Evolutionary conservation across 257 asterid species (phyloP).

Genomic region (Striga asiatica): DNA sequence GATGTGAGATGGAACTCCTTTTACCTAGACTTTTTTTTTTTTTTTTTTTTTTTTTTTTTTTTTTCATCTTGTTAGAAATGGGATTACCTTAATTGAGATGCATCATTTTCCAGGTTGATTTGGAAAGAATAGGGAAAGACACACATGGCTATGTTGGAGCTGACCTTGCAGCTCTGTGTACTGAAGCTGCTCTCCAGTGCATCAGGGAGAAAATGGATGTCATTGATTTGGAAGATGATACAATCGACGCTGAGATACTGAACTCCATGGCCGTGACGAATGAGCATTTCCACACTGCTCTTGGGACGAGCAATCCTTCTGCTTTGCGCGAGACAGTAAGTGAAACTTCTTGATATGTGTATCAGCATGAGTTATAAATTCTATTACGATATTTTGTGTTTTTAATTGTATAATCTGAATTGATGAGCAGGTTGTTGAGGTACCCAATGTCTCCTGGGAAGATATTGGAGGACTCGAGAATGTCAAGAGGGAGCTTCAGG

Average conservation of each 20-base stretch:
- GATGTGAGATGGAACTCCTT: constrained; percentile 21
- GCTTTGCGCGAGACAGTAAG: constrained; percentile 52
- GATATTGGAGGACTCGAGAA: constrained; percentile 59
- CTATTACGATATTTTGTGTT: neutral
- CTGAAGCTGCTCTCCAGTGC: constrained; percentile 62
- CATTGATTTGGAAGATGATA: constrained; percentile 51
- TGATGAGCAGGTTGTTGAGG: constrained; percentile 44
- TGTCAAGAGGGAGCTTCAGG: constrained; percentile 55
- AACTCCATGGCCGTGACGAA: constrained; percentile 53
- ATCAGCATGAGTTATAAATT: neutral
- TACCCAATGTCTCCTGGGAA: constrained; percentile 41
- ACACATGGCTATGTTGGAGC: constrained; percentile 66
- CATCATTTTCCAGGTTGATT: constrained; percentile 31
- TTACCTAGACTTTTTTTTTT: constrained; percentile 5
- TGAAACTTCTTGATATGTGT: constrained; percentile 11
- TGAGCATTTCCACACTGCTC: constrained; percentile 60
- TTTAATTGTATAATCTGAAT: neutral
- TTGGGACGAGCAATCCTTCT: constrained; percentile 59
- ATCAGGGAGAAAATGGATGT: constrained; percentile 63
- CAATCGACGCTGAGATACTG: constrained; percentile 52
- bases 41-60: no score
- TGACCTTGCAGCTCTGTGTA: constrained; percentile 63
- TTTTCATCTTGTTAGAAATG: no score
- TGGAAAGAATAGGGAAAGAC: constrained; percentile 44
- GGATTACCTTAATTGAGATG: neutral